Evolutionary conservation across 2,329 filamentous ascomycete genomes (phyloP), one percentile per base, ranked within the genome.

Genomic region (Colletotrichum lindemuthianum): DNA sequence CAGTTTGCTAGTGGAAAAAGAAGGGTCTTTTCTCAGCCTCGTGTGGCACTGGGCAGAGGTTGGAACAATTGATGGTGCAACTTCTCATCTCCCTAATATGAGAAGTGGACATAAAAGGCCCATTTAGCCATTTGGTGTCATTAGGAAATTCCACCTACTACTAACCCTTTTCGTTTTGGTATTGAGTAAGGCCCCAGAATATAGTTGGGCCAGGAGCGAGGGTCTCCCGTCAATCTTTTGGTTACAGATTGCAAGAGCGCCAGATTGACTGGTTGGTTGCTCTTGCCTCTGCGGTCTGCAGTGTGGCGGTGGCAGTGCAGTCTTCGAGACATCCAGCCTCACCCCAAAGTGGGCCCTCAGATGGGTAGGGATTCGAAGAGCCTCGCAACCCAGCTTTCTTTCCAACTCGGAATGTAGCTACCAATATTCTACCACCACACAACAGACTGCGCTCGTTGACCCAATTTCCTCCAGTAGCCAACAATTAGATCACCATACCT

Each of bases 11-110:
- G 40, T 24, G 5, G 10, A 24, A 47, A 34, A 57, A 54, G 43
- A 53, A 60, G 59, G 61, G 58, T 36, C 45, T 39, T 63, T 33
- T 40, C 13, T 64, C 63, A 66, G 63, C 63, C 63, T 66, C 49
- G 63, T 64, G 63, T 66, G 60, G 59, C 53, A 44, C 41, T 43
- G 41, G 41, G 41, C 12, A 43, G 41, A 15, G 13, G 9, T 43
- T 7, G 15, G 24, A 16, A 9, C 16, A 16, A 40, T 39, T 39
- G 24, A 24, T 24, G 24, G 24, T 24, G 24, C 24, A 5, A 24
- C 24, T 5, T 24, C 24, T 24, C 24, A 24, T 24, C 24, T 24
- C 24, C 24, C 24, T 24, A 4, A 24, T 24, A 24, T 24, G 24
- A 24, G 24, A 24, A 24, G 24, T 24, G 24, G 24, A 24, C 24